Percentiles rank a stretch among this genome's conserved stretches.
Evolutionary conservation across 805 yeast genomes (phyloP).

Genomic region (Saccharomycopsis synnaedendra): DNA sequence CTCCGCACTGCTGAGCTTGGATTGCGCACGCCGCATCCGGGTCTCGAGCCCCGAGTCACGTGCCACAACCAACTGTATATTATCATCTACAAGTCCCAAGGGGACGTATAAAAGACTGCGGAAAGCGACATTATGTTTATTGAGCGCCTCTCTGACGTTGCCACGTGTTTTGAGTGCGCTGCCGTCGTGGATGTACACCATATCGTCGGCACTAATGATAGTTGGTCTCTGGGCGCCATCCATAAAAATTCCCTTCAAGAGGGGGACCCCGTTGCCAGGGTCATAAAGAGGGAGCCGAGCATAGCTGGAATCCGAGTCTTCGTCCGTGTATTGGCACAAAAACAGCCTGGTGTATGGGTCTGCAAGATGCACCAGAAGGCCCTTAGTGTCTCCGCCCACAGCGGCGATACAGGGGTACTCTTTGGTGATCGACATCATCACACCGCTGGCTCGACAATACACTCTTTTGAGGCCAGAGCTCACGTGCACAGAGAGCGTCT

Average conservation of each 20-base stretch:
- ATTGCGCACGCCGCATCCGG: neutral
- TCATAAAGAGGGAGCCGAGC: no score
- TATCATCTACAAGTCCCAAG: neutral
- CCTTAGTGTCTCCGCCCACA: constrained; percentile 1
- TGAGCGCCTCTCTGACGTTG: constrained; percentile 12
- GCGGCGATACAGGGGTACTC: constrained; percentile 9
- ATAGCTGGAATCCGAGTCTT: no score
- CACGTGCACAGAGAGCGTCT: constrained; percentile 2
- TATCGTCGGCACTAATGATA: constrained; percentile 10
- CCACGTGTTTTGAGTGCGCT: constrained; percentile 4
- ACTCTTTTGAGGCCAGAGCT: constrained; percentile 5
- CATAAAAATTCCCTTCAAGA: constrained; percentile 8
- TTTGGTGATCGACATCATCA: constrained; percentile 9
- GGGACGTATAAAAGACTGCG: constrained; percentile 14
- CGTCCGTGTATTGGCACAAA: no score
- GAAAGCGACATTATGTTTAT: constrained; percentile 7
- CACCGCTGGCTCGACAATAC: constrained; percentile 6
- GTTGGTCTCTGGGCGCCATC: constrained; percentile 8
- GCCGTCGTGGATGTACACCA: constrained; percentile 2
- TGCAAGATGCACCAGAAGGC: no score
- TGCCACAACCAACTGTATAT: constrained; percentile 10
- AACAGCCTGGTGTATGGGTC: no score
- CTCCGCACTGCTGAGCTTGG: neutral
- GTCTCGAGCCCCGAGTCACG: constrained; percentile 9
- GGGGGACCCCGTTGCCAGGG: no score